Evolutionary conservation across 768 basidiomycete genomes (phyloP).

Genomic region (Boletus coccyginus): DNA sequence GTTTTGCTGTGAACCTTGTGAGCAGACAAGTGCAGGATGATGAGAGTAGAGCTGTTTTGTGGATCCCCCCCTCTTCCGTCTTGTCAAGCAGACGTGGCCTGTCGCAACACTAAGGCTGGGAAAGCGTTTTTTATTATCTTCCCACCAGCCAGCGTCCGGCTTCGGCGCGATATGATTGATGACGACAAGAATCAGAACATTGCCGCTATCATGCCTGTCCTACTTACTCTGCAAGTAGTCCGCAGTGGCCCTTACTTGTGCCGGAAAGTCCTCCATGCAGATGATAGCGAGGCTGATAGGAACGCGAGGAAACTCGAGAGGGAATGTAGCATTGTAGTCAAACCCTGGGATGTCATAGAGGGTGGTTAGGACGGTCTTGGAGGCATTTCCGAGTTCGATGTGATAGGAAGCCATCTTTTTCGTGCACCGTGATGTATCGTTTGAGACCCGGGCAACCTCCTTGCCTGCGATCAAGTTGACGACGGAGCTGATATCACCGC

Average conservation of each 20-base stretch:
- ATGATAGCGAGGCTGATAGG: slow-evolving; percentile 22
- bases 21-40: slow-evolving; percentile 14
- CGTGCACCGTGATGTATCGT: slow-evolving; percentile 18
- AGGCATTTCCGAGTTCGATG: slow-evolving; percentile 11
- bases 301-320: slow-evolving; percentile 18
- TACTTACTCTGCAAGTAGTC: slow-evolving; percentile 17
- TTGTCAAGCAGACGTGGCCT: slow-evolving; percentile 20
- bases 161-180: slow-evolving; percentile 19
- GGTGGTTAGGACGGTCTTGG: slow-evolving; percentile 10
- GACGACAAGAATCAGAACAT: slow-evolving; percentile 20
- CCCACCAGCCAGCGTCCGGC: slow-evolving; percentile 22
- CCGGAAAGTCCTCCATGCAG: slow-evolving; percentile 20
- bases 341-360: slow-evolving; percentile 26
- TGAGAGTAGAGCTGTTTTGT: slow-evolving; percentile 16
- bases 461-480: slow-evolving; percentile 30
- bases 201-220: slow-evolving; percentile 13
- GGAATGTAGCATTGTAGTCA: slow-evolving; percentile 17
- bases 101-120: slow-evolving; percentile 10
- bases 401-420: slow-evolving; percentile 12
- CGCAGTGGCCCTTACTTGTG: slow-evolving; percentile 20
- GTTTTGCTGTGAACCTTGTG: not conserved
- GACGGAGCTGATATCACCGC: slow-evolving; percentile 28
- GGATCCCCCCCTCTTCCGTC: slow-evolving; percentile 16
- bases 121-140: slow-evolving; percentile 21
- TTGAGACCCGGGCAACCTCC: slow-evolving; percentile 18